Conservation (phyloP, 1,284 basidiomycete species). For the Anthracocystis walkeri region DNA sequence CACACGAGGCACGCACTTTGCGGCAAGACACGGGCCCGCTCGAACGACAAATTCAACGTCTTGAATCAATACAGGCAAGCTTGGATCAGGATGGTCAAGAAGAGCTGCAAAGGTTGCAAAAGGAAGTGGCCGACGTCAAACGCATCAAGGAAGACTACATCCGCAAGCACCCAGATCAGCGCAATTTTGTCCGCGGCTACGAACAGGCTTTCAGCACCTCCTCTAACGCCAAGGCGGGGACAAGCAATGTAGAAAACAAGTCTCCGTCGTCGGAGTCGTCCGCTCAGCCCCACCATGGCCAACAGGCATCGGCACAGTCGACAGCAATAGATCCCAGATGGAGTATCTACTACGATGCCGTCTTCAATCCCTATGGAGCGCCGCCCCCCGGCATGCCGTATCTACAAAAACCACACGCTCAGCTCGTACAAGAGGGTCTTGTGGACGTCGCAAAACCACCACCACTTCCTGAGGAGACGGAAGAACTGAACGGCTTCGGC, state of each 20-base stretch:
- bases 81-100: constrained; percentile 36
- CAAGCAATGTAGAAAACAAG: background rate
- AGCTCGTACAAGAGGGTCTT: constrained; percentile 43
- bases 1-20: constrained; percentile 51
- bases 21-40: constrained; percentile 39
- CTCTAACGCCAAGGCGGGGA: background rate
- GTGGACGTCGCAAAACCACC: constrained; percentile 42
- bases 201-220: constrained; percentile 14
- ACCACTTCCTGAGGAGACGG: constrained; percentile 32
- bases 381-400: constrained; percentile 97
- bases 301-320: background rate
- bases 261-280: background rate
- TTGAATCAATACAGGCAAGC: constrained; percentile 29
- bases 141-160: constrained; percentile 73
- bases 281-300: background rate
- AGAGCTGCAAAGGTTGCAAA: constrained; percentile 45
- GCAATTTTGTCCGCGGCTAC: constrained; percentile 78
- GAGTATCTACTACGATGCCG: constrained; percentile 90
- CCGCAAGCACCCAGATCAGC: constrained; percentile 86
- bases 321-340: constrained; percentile 66
- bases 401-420: constrained; percentile 73
- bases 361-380: constrained; percentile 94
- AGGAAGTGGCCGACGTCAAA: constrained; percentile 48
- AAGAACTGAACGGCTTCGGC: constrained; percentile 2
- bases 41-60: constrained; percentile 54